Evolutionary conservation across 768 basidiomycete genomes (phyloP).

Genomic region (Chalciporus piperatus): DNA sequence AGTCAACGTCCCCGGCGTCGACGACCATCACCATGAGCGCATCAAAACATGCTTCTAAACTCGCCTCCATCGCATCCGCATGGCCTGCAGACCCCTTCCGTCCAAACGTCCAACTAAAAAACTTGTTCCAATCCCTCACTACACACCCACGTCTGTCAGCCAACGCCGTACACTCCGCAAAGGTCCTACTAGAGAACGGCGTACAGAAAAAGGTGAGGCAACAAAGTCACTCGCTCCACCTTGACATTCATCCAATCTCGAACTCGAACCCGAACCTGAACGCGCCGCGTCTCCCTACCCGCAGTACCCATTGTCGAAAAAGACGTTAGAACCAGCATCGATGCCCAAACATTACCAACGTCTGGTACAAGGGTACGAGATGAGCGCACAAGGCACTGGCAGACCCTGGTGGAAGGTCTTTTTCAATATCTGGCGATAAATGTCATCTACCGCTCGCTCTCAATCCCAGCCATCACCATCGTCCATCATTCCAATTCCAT

Average conservation of each 20-base stretch:
- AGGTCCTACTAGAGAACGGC: constrained; percentile 52
- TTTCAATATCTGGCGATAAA: constrained; percentile 62
- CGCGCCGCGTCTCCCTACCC: background rate
- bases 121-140: constrained; percentile 61
- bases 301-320: constrained; percentile 67
- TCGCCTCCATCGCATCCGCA: constrained; percentile 52
- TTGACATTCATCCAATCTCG: background rate
- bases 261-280: background rate
- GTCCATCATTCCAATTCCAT: background rate
- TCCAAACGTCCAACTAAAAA: constrained; percentile 70
- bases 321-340: constrained; percentile 65
- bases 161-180: constrained; percentile 57
- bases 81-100: constrained; percentile 78
- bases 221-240: background rate
- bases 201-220: constrained; percentile 54
- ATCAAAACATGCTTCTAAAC: constrained; percentile 45
- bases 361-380: constrained; percentile 70
- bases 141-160: constrained; percentile 67
- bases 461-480: too few relatives aligned
- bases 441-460: too few relatives aligned
- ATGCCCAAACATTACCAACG: constrained; percentile 72
- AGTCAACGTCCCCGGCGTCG: background rate
- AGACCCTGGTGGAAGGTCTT: constrained; percentile 85
- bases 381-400: constrained; percentile 71
- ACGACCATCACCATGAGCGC: constrained; percentile 18